Percentiles rank a stretch among this genome's conserved stretches.
phyloP scores from a whole-genome alignment of 2,329 filamentous ascomycete species.

The Botryotinia convoluta region DNA sequence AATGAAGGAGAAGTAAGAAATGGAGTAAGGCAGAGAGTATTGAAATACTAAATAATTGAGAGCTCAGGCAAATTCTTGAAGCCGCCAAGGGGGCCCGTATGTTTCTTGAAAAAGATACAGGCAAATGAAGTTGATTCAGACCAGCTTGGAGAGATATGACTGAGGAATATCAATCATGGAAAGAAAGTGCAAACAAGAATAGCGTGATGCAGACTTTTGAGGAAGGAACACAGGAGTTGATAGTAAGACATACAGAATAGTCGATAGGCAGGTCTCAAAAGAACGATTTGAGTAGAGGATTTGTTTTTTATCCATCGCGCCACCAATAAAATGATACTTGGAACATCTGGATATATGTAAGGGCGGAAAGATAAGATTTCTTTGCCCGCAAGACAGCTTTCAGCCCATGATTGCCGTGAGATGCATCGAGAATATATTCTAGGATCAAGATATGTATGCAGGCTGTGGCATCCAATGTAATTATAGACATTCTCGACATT shows the following conservation, averaged over 20 bases:
- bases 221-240: not conserved
- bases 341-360: not conserved
- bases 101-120: not conserved
- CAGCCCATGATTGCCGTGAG: too few relatives aligned
- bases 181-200: not conserved
- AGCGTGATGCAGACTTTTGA: not conserved
- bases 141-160: slow-evolving; percentile 1
- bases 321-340: not conserved
- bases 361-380: not conserved
- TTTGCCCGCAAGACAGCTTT: not conserved
- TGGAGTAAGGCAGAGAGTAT: slow-evolving; percentile 4
- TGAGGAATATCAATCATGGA: not conserved
- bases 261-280: not conserved
- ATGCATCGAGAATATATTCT: not conserved
- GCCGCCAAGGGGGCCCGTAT: not conserved
- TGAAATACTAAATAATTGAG: slow-evolving; percentile 19
- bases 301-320: not conserved
- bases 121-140: not conserved
- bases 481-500: not conserved
- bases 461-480: not conserved
- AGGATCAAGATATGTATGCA: not conserved
- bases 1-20: slow-evolving; percentile 1
- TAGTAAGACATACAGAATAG: not conserved
- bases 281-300: not conserved
- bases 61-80: not conserved